A percentile compares a stretch with the other conserved stretches of the same genome.
Evolutionary conservation across 1,284 basidiomycete genomes (phyloP).

Genomic region (Ceratobasidium sp.): DNA sequence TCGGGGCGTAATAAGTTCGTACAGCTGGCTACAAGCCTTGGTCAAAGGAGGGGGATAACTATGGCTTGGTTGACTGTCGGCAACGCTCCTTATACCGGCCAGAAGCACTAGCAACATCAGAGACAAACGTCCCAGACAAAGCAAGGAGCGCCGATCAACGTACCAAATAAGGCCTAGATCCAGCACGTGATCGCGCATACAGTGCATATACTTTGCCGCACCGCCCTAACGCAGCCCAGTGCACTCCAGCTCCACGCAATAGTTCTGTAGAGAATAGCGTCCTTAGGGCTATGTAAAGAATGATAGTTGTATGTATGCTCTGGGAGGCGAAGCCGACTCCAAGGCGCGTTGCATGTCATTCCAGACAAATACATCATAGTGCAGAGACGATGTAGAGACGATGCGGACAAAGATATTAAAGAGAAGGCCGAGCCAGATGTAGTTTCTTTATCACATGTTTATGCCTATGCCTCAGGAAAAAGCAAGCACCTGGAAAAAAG

Average conservation of each 20-base stretch:
- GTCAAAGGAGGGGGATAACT: neutral
- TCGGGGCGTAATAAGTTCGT: neutral
- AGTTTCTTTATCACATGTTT: constrained; percentile 37
- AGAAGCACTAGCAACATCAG: neutral
- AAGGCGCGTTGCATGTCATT: no score
- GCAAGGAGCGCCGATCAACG: constrained; percentile 37
- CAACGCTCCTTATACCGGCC: constrained; percentile 1
- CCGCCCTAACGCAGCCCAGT: neutral
- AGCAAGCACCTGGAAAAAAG: no score
- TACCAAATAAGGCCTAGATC: constrained; percentile 20
- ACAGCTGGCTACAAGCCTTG: neutral
- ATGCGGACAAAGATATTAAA: neutral
- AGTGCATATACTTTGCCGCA: constrained; percentile 2
- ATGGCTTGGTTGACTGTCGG: neutral
- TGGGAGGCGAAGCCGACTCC: no score
- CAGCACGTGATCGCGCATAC: neutral
- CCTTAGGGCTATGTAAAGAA: no score
- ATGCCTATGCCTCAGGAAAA: constrained; percentile 28
- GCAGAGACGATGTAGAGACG: neutral
- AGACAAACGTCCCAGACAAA: neutral
- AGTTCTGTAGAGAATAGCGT: constrained; percentile 1
- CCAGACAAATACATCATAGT: no score
- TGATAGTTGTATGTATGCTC: neutral
- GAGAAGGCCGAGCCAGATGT: neutral
- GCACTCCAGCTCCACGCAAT: neutral